Conservation (phyloP, 257 asterid genomes). For the Prunella vulgaris region DNA sequence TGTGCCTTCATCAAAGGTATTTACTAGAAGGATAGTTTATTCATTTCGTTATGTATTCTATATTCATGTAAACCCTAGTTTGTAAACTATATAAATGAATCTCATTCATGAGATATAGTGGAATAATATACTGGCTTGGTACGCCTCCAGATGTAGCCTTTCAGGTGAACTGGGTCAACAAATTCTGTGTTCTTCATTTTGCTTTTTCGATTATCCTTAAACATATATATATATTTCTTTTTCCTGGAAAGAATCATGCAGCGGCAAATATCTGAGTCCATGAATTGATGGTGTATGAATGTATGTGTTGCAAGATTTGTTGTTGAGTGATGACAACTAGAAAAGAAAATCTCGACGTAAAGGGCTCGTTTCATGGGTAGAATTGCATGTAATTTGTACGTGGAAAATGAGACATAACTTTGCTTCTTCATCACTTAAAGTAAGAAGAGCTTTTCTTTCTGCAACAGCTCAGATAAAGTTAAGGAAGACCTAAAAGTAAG, state of each 20-base stretch:
- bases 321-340: not conserved
- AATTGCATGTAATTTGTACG: slow-evolving; percentile 26
- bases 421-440: slow-evolving; percentile 35
- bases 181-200: too few species aligned
- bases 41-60: too few species aligned
- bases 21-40: too few species aligned
- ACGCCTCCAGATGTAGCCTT: too few species aligned
- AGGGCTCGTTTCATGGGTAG: not conserved
- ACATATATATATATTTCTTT: too few species aligned
- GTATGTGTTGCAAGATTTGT: not conserved
- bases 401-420: slow-evolving; percentile 12
- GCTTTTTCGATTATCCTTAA: too few species aligned
- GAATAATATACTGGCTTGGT: too few species aligned
- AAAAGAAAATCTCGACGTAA: not conserved
- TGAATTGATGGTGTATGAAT: not conserved
- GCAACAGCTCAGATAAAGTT: not conserved
- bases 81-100: too few species aligned
- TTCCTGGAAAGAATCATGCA: not conserved
- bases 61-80: too few species aligned
- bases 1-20: too few species aligned
- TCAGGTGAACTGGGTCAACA: too few species aligned
- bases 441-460: slow-evolving; percentile 16
- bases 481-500: not conserved
- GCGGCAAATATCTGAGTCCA: not conserved
- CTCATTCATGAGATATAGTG: too few species aligned